A percentile compares a stretch with the other conserved stretches of the same genome.
Conservation (phyloP, 163 green algal genomes). For the Chloroidium sp. region DNA sequence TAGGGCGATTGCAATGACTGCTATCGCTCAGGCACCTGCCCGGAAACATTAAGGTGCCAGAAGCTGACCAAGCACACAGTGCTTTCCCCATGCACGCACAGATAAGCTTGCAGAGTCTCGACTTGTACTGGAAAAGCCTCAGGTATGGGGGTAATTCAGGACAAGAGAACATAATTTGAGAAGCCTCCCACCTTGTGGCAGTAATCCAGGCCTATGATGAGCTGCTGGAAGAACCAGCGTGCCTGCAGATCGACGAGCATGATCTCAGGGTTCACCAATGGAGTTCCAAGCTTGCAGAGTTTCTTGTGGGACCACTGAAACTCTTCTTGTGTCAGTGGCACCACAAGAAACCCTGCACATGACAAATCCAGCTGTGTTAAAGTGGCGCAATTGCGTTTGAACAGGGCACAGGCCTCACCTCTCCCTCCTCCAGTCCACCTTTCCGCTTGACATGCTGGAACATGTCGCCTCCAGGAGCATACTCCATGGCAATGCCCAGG, state of each 20-base stretch:
- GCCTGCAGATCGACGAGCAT: constrained; percentile 5
- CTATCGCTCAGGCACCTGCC: too few species aligned
- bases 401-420: constrained; percentile 10
- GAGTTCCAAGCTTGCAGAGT: too few species aligned
- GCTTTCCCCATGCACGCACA: background rate
- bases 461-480: constrained; percentile 56
- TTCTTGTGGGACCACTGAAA: too few species aligned
- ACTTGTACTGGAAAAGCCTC: too few species aligned
- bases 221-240: constrained; percentile 78
- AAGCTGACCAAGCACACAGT: background rate
- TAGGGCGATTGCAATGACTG: too few species aligned
- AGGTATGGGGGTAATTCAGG: constrained; percentile 29
- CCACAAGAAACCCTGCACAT: too few species aligned
- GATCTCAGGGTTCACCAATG: background rate
- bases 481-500: constrained; percentile 59
- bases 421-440: constrained; percentile 68
- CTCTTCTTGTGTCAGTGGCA: too few species aligned
- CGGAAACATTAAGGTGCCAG: background rate
- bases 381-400: too few species aligned
- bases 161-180: too few species aligned
- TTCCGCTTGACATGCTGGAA: constrained; percentile 55
- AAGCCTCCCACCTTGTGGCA: constrained; percentile 39
- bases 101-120: background rate
- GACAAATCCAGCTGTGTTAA: too few species aligned
- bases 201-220: constrained; percentile 90